A percentile compares a stretch with the other conserved stretches of the same genome.
Evolutionary conservation across 371 early-diverging fungal species (phyloP).

Genomic region (Phascolomyces articulosus): DNA sequence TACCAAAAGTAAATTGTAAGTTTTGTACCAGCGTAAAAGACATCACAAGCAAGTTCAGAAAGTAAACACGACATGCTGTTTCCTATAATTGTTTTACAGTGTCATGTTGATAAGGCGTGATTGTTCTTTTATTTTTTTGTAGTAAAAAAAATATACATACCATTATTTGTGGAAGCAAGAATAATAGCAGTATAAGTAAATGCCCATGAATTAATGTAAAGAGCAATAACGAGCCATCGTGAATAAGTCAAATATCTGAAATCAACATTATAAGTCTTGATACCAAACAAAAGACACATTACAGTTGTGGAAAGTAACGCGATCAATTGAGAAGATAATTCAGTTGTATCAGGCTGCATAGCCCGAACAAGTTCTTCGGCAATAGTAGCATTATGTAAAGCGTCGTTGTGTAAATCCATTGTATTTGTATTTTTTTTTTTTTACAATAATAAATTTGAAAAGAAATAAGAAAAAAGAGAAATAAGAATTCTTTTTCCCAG

Average conservation of each 20-base stretch:
- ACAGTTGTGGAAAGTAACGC: constrained; percentile 33
- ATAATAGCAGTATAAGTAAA: constrained; percentile 43
- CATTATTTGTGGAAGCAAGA: constrained; percentile 48
- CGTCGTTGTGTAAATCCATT: not conserved
- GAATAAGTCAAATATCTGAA: constrained; percentile 37
- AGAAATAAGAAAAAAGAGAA: not conserved
- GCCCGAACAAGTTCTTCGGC: not conserved
- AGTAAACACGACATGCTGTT: constrained; percentile 31
- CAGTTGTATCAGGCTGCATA: constrained; percentile 31
- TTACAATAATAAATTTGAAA: not conserved
- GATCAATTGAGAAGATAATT: constrained; percentile 37
- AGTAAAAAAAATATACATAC: too few relatives aligned
- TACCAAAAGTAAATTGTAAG: constrained; percentile 35
- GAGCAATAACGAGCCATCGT: constrained; percentile 39
- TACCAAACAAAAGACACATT: constrained; percentile 43
- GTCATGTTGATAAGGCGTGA: too few relatives aligned
- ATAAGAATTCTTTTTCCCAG: not conserved
- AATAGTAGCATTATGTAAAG: not conserved
- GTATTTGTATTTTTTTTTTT: not conserved
- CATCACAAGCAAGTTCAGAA: constrained; percentile 31
- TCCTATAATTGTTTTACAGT: constrained; percentile 17
- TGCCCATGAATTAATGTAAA: constrained; percentile 48
- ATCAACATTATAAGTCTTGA: constrained; percentile 45
- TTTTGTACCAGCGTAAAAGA: constrained; percentile 35
- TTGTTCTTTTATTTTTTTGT: too few relatives aligned